Evolutionary conservation across 192 early-diverging fungal genomes (phyloP).

Genomic region (Podila epicladia): DNA sequence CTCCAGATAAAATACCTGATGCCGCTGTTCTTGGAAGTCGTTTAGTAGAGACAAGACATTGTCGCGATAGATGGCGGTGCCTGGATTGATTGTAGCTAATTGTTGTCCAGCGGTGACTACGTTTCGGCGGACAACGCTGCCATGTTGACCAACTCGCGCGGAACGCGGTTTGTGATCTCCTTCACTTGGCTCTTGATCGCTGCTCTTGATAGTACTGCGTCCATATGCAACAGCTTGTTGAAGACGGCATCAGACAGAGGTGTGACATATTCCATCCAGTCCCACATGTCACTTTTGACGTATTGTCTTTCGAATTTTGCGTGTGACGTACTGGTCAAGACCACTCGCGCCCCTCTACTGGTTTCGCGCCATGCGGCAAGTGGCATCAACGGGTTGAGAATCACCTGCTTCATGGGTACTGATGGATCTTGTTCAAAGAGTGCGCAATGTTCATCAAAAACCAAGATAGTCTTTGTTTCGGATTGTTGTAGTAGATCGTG

Average conservation of each 20-base stretch:
- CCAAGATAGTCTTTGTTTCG: constrained; percentile 23
- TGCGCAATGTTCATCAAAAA: constrained; percentile 39
- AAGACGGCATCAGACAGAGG: constrained; percentile 24
- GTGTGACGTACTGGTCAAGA: constrained; percentile 12
- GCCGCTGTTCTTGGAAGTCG: background rate
- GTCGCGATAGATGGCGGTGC: background rate
- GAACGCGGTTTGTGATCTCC: constrained; percentile 30
- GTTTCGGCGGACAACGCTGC: constrained; percentile 3
- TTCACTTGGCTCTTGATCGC: constrained; percentile 19
- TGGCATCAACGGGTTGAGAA: constrained; percentile 35
- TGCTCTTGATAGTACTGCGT: constrained; percentile 8
- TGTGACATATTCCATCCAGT: constrained; percentile 23
- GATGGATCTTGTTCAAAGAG: constrained; percentile 31
- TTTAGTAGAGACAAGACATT: background rate
- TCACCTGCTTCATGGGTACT: constrained; percentile 8
- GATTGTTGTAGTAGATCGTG: background rate
- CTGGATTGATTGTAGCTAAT: background rate
- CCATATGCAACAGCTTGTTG: constrained; percentile 11
- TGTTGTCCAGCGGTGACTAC: background rate
- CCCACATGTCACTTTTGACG: constrained; percentile 16
- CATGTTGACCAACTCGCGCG: constrained; percentile 27
- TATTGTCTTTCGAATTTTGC: constrained; percentile 29
- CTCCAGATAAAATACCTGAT: background rate
- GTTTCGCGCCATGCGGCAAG: constrained; percentile 26
- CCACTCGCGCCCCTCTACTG: constrained; percentile 17